Evolutionary conservation across 2,329 filamentous ascomycete species (phyloP), one percentile per base, ranked within the genome.

Genomic region (Gnomoniopsis sp.): DNA sequence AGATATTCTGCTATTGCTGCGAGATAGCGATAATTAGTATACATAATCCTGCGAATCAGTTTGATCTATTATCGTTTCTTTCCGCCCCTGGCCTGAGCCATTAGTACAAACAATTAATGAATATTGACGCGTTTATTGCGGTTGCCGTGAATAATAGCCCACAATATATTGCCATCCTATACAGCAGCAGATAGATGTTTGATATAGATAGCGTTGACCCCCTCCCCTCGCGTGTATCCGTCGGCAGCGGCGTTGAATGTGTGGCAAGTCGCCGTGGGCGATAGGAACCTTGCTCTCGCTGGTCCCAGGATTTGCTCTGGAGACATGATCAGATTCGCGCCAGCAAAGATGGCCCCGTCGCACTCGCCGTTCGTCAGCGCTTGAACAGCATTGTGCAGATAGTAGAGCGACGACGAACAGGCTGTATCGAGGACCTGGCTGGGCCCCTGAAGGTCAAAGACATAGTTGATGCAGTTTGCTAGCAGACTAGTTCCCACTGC

Each of bases 211-310:
- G 72, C 69, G 1, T 67, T 74, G 14, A 77, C 64, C 3, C 76
- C 81, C 61, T 85, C 81, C 2, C 76, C 80, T 10, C 79, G 72
- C 0, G 71, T 78, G 58, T 82, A 84, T 0, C 81, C 82, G 55
- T 80, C 71, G 0, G 78, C 81, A 11, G 69, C 65, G 3, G 71
- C 67, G 48, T 79, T 77, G 60, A 77, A 80, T 1, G 69, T 68
- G 49, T 71, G 67, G 47, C 66, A 66, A 33, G 70, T 60, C 36
- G 70, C 72, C 1, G 68, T 65, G 1, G 68, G 64, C 3, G 71
- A 73, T 3, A 79, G 64, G 0, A 77, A 66, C 2, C 72, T 70
- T 30, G 74, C 66, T 43, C 72, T 67, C 4, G 67, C 65, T 64
- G 74, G 68, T 0, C 57, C 49, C 1, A 65, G 63, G 1, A 60